Conservation (phyloP, 768 basidiomycete genomes). For the Polyporus arcularius region DNA sequence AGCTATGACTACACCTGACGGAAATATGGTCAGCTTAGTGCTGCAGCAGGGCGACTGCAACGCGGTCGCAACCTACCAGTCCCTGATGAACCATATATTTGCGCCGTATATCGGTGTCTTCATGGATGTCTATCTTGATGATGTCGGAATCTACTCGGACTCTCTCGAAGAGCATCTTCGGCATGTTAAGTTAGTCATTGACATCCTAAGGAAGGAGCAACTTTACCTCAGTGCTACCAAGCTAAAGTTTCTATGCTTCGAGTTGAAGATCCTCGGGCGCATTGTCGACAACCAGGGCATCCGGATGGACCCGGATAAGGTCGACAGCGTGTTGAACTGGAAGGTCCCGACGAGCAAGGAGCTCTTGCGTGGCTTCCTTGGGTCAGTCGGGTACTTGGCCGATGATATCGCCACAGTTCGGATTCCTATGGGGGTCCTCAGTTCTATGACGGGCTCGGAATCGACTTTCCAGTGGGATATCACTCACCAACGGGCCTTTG, state of each 20-base stretch:
- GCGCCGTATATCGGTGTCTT: slow-evolving; percentile 29
- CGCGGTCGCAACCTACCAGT: slow-evolving; percentile 39
- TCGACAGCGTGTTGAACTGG: slow-evolving; percentile 31
- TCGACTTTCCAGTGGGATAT: slow-evolving; percentile 24
- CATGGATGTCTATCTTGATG: slow-evolving; percentile 38
- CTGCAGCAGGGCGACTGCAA: slow-evolving; percentile 37
- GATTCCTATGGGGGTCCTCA: slow-evolving; percentile 41
- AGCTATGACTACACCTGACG: slow-evolving; percentile 30
- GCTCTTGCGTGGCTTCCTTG: slow-evolving; percentile 36
- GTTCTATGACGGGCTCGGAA: slow-evolving; percentile 17
- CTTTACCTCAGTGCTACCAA: slow-evolving; percentile 40
- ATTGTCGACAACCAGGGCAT: slow-evolving; percentile 30
- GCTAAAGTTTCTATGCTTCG: slow-evolving; percentile 31
- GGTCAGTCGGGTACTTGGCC: slow-evolving; percentile 38
- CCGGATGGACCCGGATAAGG: slow-evolving; percentile 31
- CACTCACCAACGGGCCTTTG: slow-evolving; percentile 32
- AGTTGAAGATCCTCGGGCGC: slow-evolving; percentile 34
- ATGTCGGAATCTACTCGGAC: slow-evolving; percentile 37
- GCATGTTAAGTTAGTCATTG: slow-evolving; percentile 35
- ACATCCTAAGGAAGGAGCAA: slow-evolving; percentile 33
- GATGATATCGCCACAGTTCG: slow-evolving; percentile 34
- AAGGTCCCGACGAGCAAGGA: slow-evolving; percentile 30
- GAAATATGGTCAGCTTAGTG: slow-evolving; percentile 32
- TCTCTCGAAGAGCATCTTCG: slow-evolving; percentile 30
- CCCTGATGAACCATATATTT: slow-evolving; percentile 44